Evolutionary conservation across 192 early-diverging fungal species (phyloP).

Genomic region (Chytriomyces sp.): DNA sequence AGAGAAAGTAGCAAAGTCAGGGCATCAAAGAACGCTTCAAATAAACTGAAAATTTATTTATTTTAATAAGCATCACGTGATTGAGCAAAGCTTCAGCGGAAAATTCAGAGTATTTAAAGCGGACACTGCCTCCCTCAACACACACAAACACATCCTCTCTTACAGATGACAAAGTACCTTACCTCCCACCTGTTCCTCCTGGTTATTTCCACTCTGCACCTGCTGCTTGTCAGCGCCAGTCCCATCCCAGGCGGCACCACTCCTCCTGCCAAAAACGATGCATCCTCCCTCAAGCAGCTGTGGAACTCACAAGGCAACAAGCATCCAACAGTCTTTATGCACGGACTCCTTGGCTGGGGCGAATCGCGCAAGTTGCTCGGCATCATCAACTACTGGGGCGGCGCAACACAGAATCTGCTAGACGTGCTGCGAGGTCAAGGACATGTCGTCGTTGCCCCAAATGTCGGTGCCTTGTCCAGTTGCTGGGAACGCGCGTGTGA

Average conservation of each 20-base stretch:
- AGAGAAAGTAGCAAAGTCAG: too few species aligned
- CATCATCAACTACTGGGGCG: slow-evolving; percentile 35
- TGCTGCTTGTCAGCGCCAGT: background rate
- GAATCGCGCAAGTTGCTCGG: slow-evolving; percentile 18
- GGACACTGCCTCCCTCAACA: too few species aligned
- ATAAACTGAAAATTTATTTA: too few species aligned
- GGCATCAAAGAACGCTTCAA: too few species aligned
- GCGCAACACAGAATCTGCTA: slow-evolving; percentile 26
- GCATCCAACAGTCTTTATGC: slow-evolving; percentile 38
- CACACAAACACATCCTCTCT: too few species aligned
- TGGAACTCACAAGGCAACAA: slow-evolving; percentile 31
- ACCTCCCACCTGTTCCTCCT: background rate
- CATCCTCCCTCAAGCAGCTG: too few species aligned
- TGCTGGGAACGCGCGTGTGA: slow-evolving; percentile 45
- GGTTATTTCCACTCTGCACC: background rate
- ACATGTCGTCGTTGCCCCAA: slow-evolving; percentile 23
- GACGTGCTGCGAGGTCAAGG: slow-evolving; percentile 16
- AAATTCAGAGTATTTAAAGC: too few species aligned
- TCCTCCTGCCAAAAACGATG: background rate
- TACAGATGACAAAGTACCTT: too few species aligned
- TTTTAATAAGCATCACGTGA: too few species aligned
- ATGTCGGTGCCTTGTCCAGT: slow-evolving; percentile 33
- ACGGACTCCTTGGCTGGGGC: slow-evolving; percentile 38
- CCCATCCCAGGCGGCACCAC: background rate
- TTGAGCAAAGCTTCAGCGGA: too few species aligned